Percentiles rank a stretch among this genome's conserved stretches.
Evolutionary conservation across 495 filamentous ascomycete species (phyloP).

Genomic region (Glonium stellatum): DNA sequence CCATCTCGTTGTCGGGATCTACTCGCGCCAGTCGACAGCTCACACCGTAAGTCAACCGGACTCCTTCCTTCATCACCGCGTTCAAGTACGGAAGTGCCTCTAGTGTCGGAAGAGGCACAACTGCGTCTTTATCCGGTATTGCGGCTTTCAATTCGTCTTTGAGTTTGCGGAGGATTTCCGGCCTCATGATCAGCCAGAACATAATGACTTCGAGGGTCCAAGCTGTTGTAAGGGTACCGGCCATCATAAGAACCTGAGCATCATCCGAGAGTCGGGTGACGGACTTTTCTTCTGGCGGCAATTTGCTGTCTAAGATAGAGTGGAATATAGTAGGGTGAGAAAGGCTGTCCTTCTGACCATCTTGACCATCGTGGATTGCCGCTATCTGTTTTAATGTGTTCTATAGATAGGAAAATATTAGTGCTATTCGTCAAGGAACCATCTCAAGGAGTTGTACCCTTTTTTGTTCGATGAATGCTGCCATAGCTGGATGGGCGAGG

Average conservation of each 20-base stretch:
- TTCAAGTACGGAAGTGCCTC: constrained; percentile 48
- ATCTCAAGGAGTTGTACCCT: background rate
- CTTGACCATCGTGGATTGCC: constrained; percentile 4
- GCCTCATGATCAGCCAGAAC: constrained; percentile 26
- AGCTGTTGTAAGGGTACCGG: constrained; percentile 23
- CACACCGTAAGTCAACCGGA: constrained; percentile 43
- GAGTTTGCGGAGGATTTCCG: constrained; percentile 11
- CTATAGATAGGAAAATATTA: background rate
- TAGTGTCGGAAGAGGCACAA: constrained; percentile 30
- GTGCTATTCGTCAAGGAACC: background rate
- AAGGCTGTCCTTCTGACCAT: background rate
- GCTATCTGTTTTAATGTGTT: constrained; percentile 3
- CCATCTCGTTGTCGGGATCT: constrained; percentile 37
- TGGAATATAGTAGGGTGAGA: constrained; percentile 8
- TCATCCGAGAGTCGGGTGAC: background rate
- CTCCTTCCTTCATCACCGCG: constrained; percentile 42
- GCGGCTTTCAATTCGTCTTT: constrained; percentile 13
- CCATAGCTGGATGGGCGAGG: constrained; percentile 3
- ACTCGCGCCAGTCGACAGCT: constrained; percentile 40
- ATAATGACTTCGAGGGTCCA: constrained; percentile 14
- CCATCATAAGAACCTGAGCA: constrained; percentile 16
- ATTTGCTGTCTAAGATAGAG: background rate
- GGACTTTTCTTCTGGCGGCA: background rate
- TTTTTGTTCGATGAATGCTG: constrained; percentile 4
- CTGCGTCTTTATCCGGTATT: background rate